A percentile compares a stretch with the other conserved stretches of the same genome.
These are phyloP conservation scores for Apiotrichum porosum DNA, from an alignment of 1,284 basidiomycete genomes.

Conservation along the genomic window DNA sequence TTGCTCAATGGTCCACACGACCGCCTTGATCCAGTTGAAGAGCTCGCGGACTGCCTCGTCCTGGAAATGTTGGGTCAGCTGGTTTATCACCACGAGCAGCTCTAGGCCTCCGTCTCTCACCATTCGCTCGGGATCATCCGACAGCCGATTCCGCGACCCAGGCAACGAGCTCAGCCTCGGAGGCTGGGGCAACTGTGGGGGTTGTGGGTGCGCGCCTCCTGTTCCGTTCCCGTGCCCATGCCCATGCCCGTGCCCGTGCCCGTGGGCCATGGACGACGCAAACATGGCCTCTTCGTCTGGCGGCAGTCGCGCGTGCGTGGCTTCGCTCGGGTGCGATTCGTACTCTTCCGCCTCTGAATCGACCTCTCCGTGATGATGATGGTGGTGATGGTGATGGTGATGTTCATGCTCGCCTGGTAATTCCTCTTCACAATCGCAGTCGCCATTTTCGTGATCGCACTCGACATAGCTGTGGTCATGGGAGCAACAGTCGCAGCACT, in stretches of 20 bases:
- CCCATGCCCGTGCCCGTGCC: background rate
- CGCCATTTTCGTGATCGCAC: conserved; percentile 17
- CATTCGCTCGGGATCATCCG: conserved; percentile 42
- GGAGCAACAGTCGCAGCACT: conserved; percentile 29
- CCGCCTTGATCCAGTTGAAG: conserved; percentile 50
- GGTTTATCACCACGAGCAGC: background rate
- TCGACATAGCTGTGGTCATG: conserved; percentile 20
- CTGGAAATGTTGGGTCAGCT: conserved; percentile 17
- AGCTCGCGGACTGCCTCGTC: conserved; percentile 45
- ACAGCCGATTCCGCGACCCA: conserved; percentile 16
- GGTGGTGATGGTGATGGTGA: conserved; percentile 13
- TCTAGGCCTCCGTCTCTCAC: conserved; percentile 20
- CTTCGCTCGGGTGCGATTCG: conserved; percentile 9
- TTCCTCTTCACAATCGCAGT: conserved; percentile 14
- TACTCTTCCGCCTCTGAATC: conserved; percentile 22
- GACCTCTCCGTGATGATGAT: conserved; percentile 19
- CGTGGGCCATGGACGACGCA: background rate
- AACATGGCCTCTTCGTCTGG: background rate
- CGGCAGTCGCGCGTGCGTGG: background rate
- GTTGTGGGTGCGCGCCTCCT: background rate
- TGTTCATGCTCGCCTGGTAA: conserved; percentile 13
- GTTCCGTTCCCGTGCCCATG: background rate
- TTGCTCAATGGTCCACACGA: conserved; percentile 49
- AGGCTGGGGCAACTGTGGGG: background rate
- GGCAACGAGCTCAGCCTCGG: background rate